Percentiles rank a stretch among this genome's conserved stretches.
Conservation (phyloP, 2,329 filamentous ascomycete species). For the Claviceps citrina region DNA sequence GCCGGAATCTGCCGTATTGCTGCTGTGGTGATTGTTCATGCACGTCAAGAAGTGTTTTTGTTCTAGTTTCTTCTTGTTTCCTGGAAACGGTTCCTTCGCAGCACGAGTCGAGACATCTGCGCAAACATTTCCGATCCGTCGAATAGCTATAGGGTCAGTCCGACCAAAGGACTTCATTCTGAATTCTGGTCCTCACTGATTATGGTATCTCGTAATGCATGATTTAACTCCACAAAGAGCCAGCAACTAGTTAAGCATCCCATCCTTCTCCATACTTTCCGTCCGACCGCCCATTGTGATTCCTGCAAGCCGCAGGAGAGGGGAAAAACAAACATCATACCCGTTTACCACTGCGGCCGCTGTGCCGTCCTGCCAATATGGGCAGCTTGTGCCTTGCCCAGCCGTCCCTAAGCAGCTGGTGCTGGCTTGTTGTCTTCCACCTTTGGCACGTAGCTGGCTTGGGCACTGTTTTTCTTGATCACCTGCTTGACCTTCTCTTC, state of each 20-base stretch:
- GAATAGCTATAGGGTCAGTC: not conserved
- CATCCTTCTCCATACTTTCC: not conserved
- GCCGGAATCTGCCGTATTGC: not conserved
- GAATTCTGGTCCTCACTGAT: not conserved
- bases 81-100: no score
- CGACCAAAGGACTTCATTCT: not conserved
- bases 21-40: no score
- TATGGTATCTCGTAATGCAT: conserved; percentile 8
- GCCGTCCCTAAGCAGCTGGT: conserved; percentile 16
- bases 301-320: not conserved
- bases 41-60: no score
- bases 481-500: conserved; percentile 70
- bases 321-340: no score
- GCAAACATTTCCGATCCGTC: not conserved
- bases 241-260: not conserved
- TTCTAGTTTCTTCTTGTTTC: no score
- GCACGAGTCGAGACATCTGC: not conserved
- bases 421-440: conserved; percentile 22
- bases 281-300: not conserved
- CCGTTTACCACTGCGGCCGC: not conserved
- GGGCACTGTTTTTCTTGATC: conserved; percentile 54
- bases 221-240: conserved; percentile 1
- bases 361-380: not conserved
- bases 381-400: conserved; percentile 6
- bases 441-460: conserved; percentile 36